Evolutionary conservation across 169 alveolate genomes (phyloP).

Genomic region (Amoebophrya sp.): DNA sequence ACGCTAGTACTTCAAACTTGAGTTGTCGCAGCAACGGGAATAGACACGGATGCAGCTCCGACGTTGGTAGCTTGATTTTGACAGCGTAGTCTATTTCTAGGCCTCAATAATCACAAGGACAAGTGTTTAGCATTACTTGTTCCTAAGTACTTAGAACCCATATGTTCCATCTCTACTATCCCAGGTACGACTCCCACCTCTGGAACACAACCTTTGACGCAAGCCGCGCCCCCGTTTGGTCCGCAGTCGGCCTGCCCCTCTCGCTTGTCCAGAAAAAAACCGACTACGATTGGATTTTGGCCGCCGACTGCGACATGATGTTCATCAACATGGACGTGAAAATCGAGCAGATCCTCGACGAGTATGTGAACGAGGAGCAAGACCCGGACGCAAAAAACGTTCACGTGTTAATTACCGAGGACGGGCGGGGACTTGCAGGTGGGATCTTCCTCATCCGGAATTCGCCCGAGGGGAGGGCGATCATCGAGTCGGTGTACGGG

Average conservation of each 20-base stretch:
- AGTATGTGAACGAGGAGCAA: background rate
- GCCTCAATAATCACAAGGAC: too few relatives aligned
- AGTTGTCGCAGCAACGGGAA: too few relatives aligned
- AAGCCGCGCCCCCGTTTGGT: slow-evolving; percentile 26
- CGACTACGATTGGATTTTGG: slow-evolving; percentile 23
- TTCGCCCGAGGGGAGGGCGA: background rate
- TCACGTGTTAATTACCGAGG: slow-evolving; percentile 26
- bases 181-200: background rate
- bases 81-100: too few relatives aligned
- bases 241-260: slow-evolving; percentile 27
- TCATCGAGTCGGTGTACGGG: background rate
- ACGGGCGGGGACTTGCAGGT: slow-evolving; percentile 30
- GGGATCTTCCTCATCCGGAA: slow-evolving; percentile 25
- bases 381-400: background rate
- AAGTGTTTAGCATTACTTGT: too few relatives aligned
- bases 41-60: too few relatives aligned
- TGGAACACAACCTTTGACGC: background rate
- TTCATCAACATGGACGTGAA: slow-evolving; percentile 23
- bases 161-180: too few relatives aligned
- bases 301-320: slow-evolving; percentile 28
- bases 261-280: background rate
- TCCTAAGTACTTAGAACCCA: too few relatives aligned
- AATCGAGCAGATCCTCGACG: background rate
- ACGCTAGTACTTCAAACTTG: too few relatives aligned
- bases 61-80: too few relatives aligned